Evolutionary conservation across 2,329 filamentous ascomycete species (phyloP), one percentile per base, ranked within the genome.

Genomic region (Madurella fahalii): DNA sequence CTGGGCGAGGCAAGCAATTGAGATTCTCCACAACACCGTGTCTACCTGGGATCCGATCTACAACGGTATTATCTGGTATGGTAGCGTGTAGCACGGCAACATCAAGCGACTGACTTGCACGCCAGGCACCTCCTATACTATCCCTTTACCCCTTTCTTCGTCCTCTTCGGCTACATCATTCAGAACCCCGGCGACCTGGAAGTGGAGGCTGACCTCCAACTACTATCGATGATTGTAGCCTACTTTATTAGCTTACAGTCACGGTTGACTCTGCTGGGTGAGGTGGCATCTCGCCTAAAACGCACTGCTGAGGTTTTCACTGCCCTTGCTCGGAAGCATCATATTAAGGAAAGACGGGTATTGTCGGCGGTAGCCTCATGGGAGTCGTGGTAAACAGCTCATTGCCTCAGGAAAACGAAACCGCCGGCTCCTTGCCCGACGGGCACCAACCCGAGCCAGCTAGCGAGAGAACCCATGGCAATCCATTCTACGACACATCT

Each of bases 101-200:
- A 7, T 34, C 31, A 34, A 7, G 7, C 31, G 31, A 7, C 12
- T 37, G 9, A 37, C 34, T 31, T 16, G 20, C 2, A 42, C 30
- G 13, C n/a, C 32, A 48, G 40, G 54, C 54, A 56, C n/a, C 40
- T 56, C 3, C 50, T 56, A 2, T 56, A 56, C 40, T 52, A 49
- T 18, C 54, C 54, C 7, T 56, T 56, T 34, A 56, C 48, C 4
- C 45, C 54, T 8, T 53, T 56, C 18, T 53, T 56, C 18, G 50
- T 49, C 15, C 9, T 56, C 2, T 49, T 56, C 11, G 40, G 40
- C 16, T 32, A 53, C 20, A 31, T 56, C 25, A 25, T 57, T 17
- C 46, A 32, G n/a, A 47, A 53, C 34, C 45, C 47, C 16, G 17
- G 18, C 12, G 16, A 2, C n/a, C 42, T 17, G 13, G 30, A 41